phyloP scores from a whole-genome alignment of 2,329 filamentous ascomycete species.

The Aspergillus awamori region DNA sequence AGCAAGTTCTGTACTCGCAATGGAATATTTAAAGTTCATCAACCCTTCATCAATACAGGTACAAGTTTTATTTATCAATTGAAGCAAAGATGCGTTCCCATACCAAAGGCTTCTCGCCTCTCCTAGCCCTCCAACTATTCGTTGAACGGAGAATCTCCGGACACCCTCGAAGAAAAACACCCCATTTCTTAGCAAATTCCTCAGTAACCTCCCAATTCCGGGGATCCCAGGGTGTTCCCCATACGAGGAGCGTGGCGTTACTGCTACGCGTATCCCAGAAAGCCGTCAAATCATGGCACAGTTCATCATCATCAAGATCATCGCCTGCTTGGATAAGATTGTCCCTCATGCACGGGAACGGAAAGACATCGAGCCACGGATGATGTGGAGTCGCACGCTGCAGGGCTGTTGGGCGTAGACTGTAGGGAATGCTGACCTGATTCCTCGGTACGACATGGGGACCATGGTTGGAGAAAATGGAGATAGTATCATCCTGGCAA shows the following conservation, averaged over 20 bases:
- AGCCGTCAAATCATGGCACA: slow-evolving; percentile 41
- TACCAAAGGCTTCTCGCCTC: background rate
- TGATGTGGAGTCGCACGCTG: slow-evolving; percentile 40
- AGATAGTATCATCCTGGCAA: background rate
- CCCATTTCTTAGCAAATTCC: slow-evolving; percentile 41
- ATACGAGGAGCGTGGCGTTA: slow-evolving; percentile 34
- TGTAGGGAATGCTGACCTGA: background rate
- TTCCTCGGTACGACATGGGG: background rate
- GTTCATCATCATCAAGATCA: slow-evolving; percentile 41
- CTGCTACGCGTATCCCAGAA: slow-evolving; percentile 27
- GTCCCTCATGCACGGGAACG: slow-evolving; percentile 46
- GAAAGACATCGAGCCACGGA: slow-evolving; percentile 47
- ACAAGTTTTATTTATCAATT: too few relatives aligned
- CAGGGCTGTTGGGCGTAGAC: slow-evolving; percentile 8
- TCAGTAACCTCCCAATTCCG: slow-evolving; percentile 44
- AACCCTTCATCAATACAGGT: too few relatives aligned
- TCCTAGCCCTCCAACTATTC: background rate
- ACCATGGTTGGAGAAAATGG: background rate
- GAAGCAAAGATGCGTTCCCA: background rate
- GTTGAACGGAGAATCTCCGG: background rate
- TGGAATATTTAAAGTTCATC: too few relatives aligned
- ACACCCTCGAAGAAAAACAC: slow-evolving; percentile 38
- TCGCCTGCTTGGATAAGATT: slow-evolving; percentile 36
- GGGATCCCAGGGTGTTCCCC: slow-evolving; percentile 41
- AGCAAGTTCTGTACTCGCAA: too few relatives aligned